Evolutionary conservation across 2,329 filamentous ascomycete genomes (phyloP).

Genomic region (Thyridium curvatum): DNA sequence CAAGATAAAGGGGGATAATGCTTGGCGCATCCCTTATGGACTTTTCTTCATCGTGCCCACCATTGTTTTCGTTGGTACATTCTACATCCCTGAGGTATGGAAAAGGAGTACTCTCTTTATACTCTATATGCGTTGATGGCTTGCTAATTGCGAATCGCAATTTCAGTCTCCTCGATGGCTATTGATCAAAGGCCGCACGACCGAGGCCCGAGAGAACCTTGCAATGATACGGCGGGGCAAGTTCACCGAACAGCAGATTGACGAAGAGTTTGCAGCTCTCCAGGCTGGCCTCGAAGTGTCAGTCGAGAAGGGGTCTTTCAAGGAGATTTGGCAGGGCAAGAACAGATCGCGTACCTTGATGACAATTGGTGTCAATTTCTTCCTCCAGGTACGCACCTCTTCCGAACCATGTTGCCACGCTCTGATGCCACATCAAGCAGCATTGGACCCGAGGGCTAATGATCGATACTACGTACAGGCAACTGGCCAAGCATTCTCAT

Average conservation of each 20-base stretch:
- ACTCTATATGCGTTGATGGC: no score
- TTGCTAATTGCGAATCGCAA: no score
- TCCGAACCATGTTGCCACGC: no score
- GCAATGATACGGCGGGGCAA: conserved; percentile 20
- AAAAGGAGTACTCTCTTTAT: no score
- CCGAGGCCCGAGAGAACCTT: conserved; percentile 25
- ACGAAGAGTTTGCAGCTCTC: conserved; percentile 15
- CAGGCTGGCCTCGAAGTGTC: conserved; percentile 8
- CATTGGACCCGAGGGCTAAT: no score
- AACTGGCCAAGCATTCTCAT: conserved; percentile 22
- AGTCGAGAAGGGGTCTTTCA: conserved; percentile 14
- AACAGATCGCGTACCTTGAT: conserved; percentile 14
- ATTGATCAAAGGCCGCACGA: conserved; percentile 25
- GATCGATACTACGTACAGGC: no score
- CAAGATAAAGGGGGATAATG: conserved; percentile 26
- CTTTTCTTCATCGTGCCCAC: conserved; percentile 31
- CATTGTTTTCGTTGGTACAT: conserved; percentile 23
- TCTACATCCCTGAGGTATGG: conserved; percentile 29
- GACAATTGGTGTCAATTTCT: conserved; percentile 20
- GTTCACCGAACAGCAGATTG: conserved; percentile 15
- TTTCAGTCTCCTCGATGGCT: conserved; percentile 33
- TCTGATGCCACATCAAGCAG: no score
- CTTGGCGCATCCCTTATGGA: conserved; percentile 26
- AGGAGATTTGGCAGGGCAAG: conserved; percentile 13
- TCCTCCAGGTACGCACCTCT: conserved; percentile 5